A percentile compares a stretch with the other conserved stretches of the same genome.
These are phyloP conservation scores for Thoreauomyces humboldtii DNA, from an alignment of 192 early-diverging fungal species.

Conservation along the genomic window DNA sequence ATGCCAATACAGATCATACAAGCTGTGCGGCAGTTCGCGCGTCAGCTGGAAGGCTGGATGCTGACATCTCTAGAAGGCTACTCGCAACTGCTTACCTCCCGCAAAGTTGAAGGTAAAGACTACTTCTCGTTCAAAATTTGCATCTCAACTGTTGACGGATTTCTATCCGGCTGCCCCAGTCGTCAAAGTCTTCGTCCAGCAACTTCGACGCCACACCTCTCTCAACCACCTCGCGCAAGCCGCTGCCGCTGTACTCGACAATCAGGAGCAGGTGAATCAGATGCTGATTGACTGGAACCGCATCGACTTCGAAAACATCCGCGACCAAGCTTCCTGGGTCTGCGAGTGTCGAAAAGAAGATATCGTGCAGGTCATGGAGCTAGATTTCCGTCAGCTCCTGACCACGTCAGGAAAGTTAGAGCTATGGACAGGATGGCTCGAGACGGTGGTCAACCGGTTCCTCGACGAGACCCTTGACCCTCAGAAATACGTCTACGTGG, in stretches of 20 bases:
- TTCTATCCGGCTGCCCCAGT: conserved; percentile 6
- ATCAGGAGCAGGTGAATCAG: conserved; percentile 22
- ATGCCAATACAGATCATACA: conserved; percentile 35
- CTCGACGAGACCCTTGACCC: conserved; percentile 32
- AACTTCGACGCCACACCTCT: conserved; percentile 43
- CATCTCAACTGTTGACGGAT: not conserved
- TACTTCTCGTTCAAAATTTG: not conserved
- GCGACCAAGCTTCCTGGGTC: conserved; percentile 49
- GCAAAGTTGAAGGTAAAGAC: conserved; percentile 30
- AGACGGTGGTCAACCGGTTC: conserved; percentile 36
- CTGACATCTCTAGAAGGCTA: conserved; percentile 20
- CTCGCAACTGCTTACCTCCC: conserved; percentile 17
- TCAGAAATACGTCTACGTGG: conserved; percentile 36
- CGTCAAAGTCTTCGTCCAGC: conserved; percentile 44
- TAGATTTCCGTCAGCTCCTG: conserved; percentile 38
- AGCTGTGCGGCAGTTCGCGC: conserved; percentile 28
- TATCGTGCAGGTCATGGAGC: conserved; percentile 38
- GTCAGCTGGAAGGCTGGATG: conserved; percentile 34
- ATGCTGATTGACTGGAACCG: conserved; percentile 44
- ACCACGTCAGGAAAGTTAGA: conserved; percentile 24
- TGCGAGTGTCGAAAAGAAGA: conserved; percentile 45
- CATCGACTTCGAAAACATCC: conserved; percentile 43
- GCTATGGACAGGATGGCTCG: conserved; percentile 42
- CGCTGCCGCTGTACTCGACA: conserved; percentile 34
- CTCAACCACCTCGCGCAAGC: conserved; percentile 46